Conservation (phyloP, 1,284 basidiomycete genomes). For the Inonotus obliquus region DNA sequence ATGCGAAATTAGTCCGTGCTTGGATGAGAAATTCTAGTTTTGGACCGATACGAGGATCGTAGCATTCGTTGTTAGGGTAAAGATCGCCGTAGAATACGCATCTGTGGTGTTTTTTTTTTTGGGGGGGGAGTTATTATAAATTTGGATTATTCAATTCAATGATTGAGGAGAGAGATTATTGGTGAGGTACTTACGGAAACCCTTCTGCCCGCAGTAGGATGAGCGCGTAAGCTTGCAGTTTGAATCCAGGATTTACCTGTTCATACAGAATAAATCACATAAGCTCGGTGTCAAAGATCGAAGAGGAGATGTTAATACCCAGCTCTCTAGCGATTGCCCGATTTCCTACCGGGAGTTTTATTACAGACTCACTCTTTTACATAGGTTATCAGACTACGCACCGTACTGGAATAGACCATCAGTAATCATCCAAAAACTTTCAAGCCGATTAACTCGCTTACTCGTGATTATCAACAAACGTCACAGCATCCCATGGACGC, state of each 20-base stretch:
- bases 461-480: constrained; percentile 85
- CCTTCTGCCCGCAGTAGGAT: constrained; percentile 81
- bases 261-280: neutral
- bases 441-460: constrained; percentile 32
- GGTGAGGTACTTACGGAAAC: constrained; percentile 83
- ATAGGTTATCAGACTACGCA: constrained; percentile 27
- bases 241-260: constrained; percentile 65
- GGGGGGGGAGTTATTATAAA: neutral
- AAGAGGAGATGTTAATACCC: constrained; percentile 44
- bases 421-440: constrained; percentile 4
- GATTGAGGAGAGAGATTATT: neutral
- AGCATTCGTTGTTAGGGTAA: constrained; percentile 66
- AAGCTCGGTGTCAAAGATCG: neutral
- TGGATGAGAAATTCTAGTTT: constrained; percentile 51
- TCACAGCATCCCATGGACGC: constrained; percentile 68
- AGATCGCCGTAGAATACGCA: constrained; percentile 93
- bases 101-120: constrained; percentile 38
- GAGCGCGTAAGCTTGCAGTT: constrained; percentile 79
- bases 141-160: too few relatives aligned
- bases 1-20: constrained; percentile 58
- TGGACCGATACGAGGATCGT: constrained; percentile 45
- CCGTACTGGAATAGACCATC: constrained; percentile 40
- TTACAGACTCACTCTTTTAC: neutral
- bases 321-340: constrained; percentile 72
- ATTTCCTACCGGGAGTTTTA: constrained; percentile 44